These are phyloP conservation scores for Grosmannia clavigera DNA, from an alignment of 2,329 filamentous ascomycete genomes.

Conservation along the genomic window DNA sequence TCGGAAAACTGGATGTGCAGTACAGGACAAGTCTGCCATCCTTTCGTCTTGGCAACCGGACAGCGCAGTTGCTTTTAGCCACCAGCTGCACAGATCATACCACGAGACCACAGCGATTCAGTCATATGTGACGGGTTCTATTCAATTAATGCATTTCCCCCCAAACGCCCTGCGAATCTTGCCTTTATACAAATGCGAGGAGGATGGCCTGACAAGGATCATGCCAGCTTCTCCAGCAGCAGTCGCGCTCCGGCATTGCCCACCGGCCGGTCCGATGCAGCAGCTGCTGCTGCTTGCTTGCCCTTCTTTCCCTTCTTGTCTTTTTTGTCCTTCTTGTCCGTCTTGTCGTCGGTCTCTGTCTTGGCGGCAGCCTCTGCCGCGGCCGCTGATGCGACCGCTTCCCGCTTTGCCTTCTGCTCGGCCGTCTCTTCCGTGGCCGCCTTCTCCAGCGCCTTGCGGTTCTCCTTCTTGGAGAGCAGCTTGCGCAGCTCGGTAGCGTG, in stretches of 20 bases:
- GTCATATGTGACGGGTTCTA: neutral
- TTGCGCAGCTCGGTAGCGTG: slow-evolving; percentile 55
- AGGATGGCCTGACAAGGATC: neutral
- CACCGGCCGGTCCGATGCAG: slow-evolving; percentile 25
- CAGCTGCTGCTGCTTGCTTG: slow-evolving; percentile 12
- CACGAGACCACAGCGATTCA: neutral
- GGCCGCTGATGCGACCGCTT: slow-evolving; percentile 31
- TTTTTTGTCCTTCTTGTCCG: slow-evolving; percentile 23
- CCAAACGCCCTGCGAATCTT: neutral
- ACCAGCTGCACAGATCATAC: too few species aligned
- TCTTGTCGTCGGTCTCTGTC: slow-evolving; percentile 30
- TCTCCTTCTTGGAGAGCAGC: slow-evolving; percentile 60
- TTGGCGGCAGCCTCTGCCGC: slow-evolving; percentile 31
- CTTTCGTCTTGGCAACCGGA: too few species aligned
- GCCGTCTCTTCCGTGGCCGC: slow-evolving; percentile 48
- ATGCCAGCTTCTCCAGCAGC: slow-evolving; percentile 43
- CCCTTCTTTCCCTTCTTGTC: slow-evolving; percentile 19
- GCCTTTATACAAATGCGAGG: neutral
- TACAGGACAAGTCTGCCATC: neutral
- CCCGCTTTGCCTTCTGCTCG: slow-evolving; percentile 34
- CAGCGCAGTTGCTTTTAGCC: too few species aligned
- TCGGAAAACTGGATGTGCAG: neutral
- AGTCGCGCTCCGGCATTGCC: slow-evolving; percentile 53
- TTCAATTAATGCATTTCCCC: neutral
- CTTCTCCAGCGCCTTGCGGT: slow-evolving; percentile 57